Evolutionary conservation across 139 green algal genomes (phyloP), one percentile per base, ranked within the genome.

Genomic region (Coelastrella sp.): DNA sequence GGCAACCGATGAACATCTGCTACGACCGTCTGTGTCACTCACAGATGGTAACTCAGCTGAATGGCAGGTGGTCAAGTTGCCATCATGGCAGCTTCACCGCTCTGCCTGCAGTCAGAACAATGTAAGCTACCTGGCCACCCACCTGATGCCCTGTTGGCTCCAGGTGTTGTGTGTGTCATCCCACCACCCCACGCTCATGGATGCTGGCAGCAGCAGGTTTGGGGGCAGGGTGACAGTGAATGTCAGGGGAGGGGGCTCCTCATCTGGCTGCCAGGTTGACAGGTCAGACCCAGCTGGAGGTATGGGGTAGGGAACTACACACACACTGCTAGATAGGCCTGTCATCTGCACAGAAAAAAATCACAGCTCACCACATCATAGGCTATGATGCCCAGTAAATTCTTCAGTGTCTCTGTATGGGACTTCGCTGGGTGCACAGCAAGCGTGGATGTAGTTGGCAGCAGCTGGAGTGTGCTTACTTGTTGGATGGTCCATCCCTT

Each of bases 221-320:
- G 57, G 73, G 0, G 82, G 65, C 89, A 96, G 90, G 20, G 88
- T 84, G 6, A 93, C 72, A 14, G 81, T 94, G 78, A 97, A 90
- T 6, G 92, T 89, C 61, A 97, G 87, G 12, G 95, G 95, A 10
- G 93, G 95, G 14, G 94, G 91, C 87, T 95, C 93, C 90, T 96
- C 95, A 81, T 95, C 92, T 56, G 78, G 83, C 25, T 84, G 83
- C 78, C 85, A 96, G 0, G 92, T 95, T 15, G 90, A 81, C 17
- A 94, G 91, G 90, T 97, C 96, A 17, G 93, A 91, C 11, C 96
- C 96, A 20, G 95, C 95, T 15, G 95, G 95, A 4, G 95, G 94
- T 79, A 97, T 97, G 88, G 95, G 95, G 89, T 97, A 97, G 1
- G 94, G 93, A 75, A 97, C 91, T 24, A 92, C 90, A 76, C 89